These are phyloP conservation scores for Yamadazyma philogaea DNA, from an alignment of 805 yeast genomes.

Conservation along the genomic window DNA sequence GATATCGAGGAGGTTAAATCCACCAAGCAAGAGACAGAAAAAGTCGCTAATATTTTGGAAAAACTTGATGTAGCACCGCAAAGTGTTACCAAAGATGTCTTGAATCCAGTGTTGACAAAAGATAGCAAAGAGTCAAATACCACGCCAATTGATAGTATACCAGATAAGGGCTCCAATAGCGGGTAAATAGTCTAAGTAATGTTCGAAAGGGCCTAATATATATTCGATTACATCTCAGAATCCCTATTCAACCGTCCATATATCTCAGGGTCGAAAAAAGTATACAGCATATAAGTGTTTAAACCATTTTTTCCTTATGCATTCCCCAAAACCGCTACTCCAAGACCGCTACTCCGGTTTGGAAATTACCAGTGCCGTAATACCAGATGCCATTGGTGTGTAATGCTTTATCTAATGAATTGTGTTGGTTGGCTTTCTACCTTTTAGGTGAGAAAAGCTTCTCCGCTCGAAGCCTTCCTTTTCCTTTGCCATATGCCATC, in stretches of 20 bases:
- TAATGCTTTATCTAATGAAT: too few relatives aligned
- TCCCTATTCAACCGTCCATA: too few relatives aligned
- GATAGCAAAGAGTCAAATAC: slow-evolving; percentile 1
- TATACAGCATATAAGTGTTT: too few relatives aligned
- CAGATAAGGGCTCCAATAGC: slow-evolving; percentile 7
- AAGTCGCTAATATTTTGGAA: slow-evolving; percentile 10
- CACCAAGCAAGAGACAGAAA: slow-evolving; percentile 3
- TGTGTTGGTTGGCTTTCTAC: too few relatives aligned
- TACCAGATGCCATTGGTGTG: too few relatives aligned
- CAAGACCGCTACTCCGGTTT: not conserved
- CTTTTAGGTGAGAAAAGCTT: too few relatives aligned
- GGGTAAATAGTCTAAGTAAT: slow-evolving; percentile 7
- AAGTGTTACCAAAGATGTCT: slow-evolving; percentile 10
- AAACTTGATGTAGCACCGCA: slow-evolving; percentile 13
- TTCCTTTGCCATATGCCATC: too few relatives aligned
- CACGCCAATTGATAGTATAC: not conserved
- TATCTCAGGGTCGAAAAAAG: too few relatives aligned
- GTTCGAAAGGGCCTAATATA: not conserved
- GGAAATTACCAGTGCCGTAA: too few relatives aligned
- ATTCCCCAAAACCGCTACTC: not conserved
- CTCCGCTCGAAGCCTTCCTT: too few relatives aligned
- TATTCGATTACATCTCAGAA: too few relatives aligned
- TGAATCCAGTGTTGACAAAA: slow-evolving; percentile 11
- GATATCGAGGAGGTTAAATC: slow-evolving; percentile 1
- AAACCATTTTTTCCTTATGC: too few relatives aligned